A percentile compares a stretch with the other conserved stretches of the same genome.
Conservation (phyloP, 768 basidiomycete genomes). For the Trametes meyenii region DNA sequence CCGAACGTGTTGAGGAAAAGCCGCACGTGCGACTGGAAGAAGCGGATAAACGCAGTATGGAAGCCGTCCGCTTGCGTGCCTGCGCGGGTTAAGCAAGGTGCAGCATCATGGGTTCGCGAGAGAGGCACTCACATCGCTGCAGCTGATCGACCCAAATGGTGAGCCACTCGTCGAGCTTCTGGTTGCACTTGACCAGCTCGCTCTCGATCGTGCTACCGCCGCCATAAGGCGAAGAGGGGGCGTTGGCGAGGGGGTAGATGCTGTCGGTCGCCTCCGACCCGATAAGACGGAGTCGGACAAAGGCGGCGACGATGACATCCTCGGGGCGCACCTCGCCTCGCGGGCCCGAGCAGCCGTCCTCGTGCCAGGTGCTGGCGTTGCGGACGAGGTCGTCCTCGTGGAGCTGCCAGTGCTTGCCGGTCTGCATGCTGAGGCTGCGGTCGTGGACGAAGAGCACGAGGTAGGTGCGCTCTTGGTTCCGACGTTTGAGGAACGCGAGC, state of each 20-base stretch:
- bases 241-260: conserved; percentile 52
- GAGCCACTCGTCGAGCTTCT: conserved; percentile 72
- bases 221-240: conserved; percentile 27
- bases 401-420: conserved; percentile 86
- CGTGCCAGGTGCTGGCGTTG: conserved; percentile 72
- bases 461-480: conserved; percentile 85
- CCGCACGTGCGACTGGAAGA: conserved; percentile 78
- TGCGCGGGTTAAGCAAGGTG: conserved; percentile 9
- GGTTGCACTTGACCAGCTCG: conserved; percentile 74
- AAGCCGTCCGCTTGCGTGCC: conserved; percentile 74
- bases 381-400: conserved; percentile 82
- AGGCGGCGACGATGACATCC: conserved; percentile 79
- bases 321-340: conserved; percentile 56
- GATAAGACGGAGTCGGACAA: conserved; percentile 76
- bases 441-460: conserved; percentile 87
- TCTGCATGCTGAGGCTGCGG: conserved; percentile 84
- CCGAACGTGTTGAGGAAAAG: conserved; percentile 87
- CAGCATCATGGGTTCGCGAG: no score
- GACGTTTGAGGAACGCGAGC: conserved; percentile 69
- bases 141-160: conserved; percentile 74
- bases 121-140: conserved; percentile 52
- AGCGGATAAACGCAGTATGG: conserved; percentile 72
- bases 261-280: conserved; percentile 67
- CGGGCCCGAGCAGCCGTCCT: conserved; percentile 46
- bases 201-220: conserved; percentile 56